Conservation (phyloP, 192 early-diverging fungal species). For the Podila horticola region DNA sequence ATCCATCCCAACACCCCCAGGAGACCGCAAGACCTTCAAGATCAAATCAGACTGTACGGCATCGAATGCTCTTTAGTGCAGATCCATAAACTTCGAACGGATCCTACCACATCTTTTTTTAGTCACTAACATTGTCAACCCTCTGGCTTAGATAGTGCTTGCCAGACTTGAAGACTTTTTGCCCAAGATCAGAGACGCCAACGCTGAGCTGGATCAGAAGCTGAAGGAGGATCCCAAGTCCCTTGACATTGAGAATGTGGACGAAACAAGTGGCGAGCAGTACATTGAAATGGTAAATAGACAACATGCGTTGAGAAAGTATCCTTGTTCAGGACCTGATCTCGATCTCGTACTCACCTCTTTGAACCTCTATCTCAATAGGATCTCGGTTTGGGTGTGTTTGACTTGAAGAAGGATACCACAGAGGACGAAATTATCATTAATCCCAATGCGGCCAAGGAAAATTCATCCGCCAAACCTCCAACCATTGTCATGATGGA, state of each 20-base stretch:
- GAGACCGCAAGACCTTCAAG: constrained; percentile 56
- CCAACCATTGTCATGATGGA: constrained; percentile 50
- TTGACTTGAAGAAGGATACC: constrained; percentile 53
- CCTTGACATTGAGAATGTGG: constrained; percentile 66
- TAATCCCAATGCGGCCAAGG: constrained; percentile 18
- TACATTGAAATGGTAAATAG: constrained; percentile 65
- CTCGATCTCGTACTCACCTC: too few species aligned
- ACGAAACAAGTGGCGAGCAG: constrained; percentile 57
- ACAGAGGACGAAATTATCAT: constrained; percentile 48
- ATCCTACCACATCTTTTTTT: too few species aligned
- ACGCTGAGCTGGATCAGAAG: constrained; percentile 49
- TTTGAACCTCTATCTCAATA: background rate
- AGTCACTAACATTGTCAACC: background rate
- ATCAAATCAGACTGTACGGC: constrained; percentile 36
- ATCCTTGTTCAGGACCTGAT: too few species aligned
- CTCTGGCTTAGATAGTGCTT: constrained; percentile 20
- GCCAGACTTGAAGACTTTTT: constrained; percentile 61
- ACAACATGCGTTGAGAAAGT: too few species aligned
- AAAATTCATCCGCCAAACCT: background rate
- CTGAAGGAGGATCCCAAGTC: constrained; percentile 53
- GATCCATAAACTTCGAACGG: too few species aligned
- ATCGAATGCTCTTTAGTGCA: too few species aligned
- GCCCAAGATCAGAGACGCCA: constrained; percentile 56
- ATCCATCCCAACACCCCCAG: constrained; percentile 36
- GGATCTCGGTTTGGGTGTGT: constrained; percentile 61